A percentile compares a stretch with the other conserved stretches of the same genome.
Conservation (phyloP, 1,284 basidiomycete species). For the Malassezia caprae region DNA sequence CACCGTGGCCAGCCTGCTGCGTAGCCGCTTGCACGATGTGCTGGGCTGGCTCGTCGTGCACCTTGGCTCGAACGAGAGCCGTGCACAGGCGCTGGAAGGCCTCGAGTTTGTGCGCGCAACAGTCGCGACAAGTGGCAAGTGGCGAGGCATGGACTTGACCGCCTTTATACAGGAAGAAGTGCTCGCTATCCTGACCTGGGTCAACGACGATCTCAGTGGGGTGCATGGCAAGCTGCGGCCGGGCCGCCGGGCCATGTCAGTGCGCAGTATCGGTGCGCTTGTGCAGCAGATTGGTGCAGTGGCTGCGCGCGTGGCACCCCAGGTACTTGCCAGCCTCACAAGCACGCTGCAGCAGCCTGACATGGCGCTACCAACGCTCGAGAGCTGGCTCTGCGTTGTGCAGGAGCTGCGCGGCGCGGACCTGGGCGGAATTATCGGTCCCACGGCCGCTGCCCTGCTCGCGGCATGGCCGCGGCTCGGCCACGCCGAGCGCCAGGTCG, state of each 20-base stretch:
- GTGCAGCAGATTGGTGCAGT: slow-evolving; percentile 60
- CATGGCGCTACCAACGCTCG: slow-evolving; percentile 66
- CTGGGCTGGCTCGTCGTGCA: slow-evolving; percentile 40
- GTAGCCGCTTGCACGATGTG: slow-evolving; percentile 36
- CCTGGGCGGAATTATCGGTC: slow-evolving; percentile 72
- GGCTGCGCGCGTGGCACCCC: slow-evolving; percentile 31
- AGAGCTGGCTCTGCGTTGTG: slow-evolving; percentile 73
- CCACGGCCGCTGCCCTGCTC: slow-evolving; percentile 76
- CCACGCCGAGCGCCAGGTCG: slow-evolving; percentile 54
- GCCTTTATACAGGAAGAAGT: slow-evolving; percentile 34
- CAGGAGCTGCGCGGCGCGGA: slow-evolving; percentile 62
- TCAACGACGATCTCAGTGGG: slow-evolving; percentile 40
- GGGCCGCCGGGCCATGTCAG: slow-evolving; percentile 28
- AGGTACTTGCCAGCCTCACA: slow-evolving; percentile 89
- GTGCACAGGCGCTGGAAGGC: slow-evolving; percentile 24
- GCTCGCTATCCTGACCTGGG: slow-evolving; percentile 41
- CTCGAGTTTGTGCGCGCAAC: slow-evolving; percentile 26
- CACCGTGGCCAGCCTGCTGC: slow-evolving; percentile 26
- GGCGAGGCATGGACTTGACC: slow-evolving; percentile 23
- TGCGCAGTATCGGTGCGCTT: slow-evolving; percentile 65
- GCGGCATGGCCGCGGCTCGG: slow-evolving; percentile 66
- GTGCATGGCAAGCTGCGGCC: slow-evolving; percentile 34
- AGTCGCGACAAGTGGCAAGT: slow-evolving; percentile 7
- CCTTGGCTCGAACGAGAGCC: slow-evolving; percentile 26
- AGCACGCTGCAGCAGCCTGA: slow-evolving; percentile 66